These are phyloP conservation scores for Solanum chmielewskii DNA, from an alignment of 257 asterid species.

Conservation along the genomic window DNA sequence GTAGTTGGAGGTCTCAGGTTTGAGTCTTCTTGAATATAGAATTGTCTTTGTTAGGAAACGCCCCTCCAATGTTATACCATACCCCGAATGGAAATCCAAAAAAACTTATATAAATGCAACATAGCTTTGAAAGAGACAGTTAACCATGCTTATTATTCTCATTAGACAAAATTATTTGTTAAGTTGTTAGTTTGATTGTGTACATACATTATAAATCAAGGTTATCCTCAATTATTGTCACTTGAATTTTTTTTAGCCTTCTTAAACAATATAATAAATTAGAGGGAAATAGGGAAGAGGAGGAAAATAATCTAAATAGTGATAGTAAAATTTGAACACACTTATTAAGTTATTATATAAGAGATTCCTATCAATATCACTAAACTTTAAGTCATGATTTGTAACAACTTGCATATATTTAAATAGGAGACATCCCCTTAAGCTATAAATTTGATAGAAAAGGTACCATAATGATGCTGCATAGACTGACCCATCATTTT, in stretches of 20 bases:
- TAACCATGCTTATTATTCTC: background rate
- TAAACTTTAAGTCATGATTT: background rate
- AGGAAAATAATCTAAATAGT: background rate
- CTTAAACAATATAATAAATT: background rate
- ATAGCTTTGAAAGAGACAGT: background rate
- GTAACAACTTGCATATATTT: background rate
- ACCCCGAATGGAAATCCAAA: no score
- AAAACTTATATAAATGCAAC: background rate
- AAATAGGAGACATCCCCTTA: background rate
- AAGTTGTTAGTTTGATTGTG: background rate
- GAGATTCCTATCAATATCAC: background rate
- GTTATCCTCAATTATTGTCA: background rate
- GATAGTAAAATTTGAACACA: background rate
- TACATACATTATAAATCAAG: background rate
- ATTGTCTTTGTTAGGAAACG: no score
- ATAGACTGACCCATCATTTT: background rate
- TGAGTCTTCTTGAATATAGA: accelerated
- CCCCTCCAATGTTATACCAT: accelerated
- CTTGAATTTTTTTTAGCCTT: background rate
- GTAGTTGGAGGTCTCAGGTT: accelerated
- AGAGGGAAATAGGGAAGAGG: background rate
- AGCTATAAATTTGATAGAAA: background rate
- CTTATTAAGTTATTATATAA: background rate
- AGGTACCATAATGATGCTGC: background rate
- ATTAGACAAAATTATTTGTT: background rate